Evolutionary conservation across 495 filamentous ascomycete species (phyloP).

Genomic region (Penicillium subrubescens): DNA sequence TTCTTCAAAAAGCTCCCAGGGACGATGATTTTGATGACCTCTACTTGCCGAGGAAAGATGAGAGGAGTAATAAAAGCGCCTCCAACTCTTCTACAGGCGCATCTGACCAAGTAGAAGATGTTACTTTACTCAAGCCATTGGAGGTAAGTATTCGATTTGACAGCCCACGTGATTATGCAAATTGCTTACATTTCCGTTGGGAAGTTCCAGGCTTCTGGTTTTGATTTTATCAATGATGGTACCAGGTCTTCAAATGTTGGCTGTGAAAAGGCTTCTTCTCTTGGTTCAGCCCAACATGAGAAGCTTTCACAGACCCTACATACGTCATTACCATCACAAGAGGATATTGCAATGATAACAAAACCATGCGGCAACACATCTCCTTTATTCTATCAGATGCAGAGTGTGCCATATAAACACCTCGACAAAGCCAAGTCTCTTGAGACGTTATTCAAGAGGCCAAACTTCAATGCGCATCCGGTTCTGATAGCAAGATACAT

Average conservation of each 20-base stretch:
- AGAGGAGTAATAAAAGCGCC: no score
- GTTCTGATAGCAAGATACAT: conserved; percentile 26
- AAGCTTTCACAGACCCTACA: conserved; percentile 18
- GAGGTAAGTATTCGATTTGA: no score
- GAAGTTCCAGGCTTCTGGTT: neutral
- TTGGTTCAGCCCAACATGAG: neutral
- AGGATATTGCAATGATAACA: conserved; percentile 20
- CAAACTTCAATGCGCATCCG: conserved; percentile 20
- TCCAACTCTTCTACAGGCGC: neutral
- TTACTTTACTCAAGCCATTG: neutral
- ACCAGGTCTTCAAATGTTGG: neutral
- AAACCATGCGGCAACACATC: conserved; percentile 13
- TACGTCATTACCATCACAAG: conserved; percentile 16
- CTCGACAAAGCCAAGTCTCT: conserved; percentile 18
- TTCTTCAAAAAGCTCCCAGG: neutral
- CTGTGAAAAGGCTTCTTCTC: neutral
- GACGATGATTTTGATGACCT: no score
- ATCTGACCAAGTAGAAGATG: neutral
- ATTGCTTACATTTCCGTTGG: no score
- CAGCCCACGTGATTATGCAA: no score
- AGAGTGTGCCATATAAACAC: conserved; percentile 14
- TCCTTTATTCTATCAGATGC: conserved; percentile 19
- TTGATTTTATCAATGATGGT: neutral
- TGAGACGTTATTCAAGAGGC: conserved; percentile 10
- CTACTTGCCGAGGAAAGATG: no score